Conservation (phyloP, 345 rosid species). For the Gynandropsis gynandra region DNA sequence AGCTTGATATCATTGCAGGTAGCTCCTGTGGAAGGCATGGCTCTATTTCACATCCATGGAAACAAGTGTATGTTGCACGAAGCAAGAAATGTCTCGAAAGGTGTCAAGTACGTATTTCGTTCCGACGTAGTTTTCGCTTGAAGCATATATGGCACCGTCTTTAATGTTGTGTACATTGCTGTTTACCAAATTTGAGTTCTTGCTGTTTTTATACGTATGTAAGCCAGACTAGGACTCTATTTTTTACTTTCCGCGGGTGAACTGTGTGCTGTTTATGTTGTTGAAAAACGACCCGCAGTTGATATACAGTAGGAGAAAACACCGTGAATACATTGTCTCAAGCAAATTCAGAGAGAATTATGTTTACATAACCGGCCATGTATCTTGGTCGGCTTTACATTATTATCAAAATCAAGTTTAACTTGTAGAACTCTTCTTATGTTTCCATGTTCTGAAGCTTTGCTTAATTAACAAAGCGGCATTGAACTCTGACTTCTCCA, state of each 20-base stretch:
- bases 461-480: constrained; percentile 32
- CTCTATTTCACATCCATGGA: constrained; percentile 88
- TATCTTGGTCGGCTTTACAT: constrained; percentile 12
- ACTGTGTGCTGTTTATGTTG: background rate
- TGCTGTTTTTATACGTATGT: background rate
- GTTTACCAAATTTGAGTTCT: constrained; percentile 5
- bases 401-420: constrained; percentile 21
- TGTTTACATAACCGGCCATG: background rate
- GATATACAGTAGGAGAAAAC: background rate
- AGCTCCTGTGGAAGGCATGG: constrained; percentile 88
- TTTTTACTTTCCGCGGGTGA: background rate
- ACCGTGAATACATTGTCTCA: background rate
- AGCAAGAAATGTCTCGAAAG: constrained; percentile 65
- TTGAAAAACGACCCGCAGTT: constrained; percentile 7
- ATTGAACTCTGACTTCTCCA: constrained; percentile 62
- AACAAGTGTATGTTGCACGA: constrained; percentile 91
- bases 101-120: constrained; percentile 80
- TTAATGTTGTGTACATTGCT: constrained; percentile 8
- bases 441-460: constrained; percentile 1
- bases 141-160: constrained; percentile 13
- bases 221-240: constrained; percentile 3
- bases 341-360: constrained; percentile 2
- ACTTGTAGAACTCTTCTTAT: constrained; percentile 14
- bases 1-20: constrained; percentile 34
- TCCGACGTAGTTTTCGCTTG: constrained; percentile 92